Base-by-base conservation (phyloP, 306 rosid genomes). In the Rubus parviflorus region DNA sequence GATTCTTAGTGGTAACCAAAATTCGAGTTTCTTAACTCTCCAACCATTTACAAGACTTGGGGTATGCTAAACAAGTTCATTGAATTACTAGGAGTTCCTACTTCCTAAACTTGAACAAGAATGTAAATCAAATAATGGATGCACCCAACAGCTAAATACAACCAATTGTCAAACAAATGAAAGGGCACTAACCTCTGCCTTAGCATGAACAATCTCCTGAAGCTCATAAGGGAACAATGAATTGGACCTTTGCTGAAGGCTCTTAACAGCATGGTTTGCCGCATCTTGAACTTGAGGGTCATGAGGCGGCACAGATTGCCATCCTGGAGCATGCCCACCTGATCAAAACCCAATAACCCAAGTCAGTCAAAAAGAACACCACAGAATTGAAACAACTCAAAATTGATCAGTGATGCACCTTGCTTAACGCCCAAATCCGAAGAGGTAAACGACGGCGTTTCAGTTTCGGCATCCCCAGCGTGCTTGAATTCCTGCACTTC, bases 281-380 rank as follows among this genome's bases (percentile, higher is more conserved):
- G 97, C 97, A 76, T 92, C 95, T 77, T 87, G 91, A 82, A 92
- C 95, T 79, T 81, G 90, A 41, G 95, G 97, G 45, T 92, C 97
- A 45, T 88, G 83, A 7, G 78, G 37, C 25, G 89, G 95, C 84
- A 92, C 93, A 72, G 88, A 77, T 82, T 83, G 87, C 91, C 86
- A 88, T 71, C 97, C 97, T 16, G 83, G 60, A 42, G 79, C 54
- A 62, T 82, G 93, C 38, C 90, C 93, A 61, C 81, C 93, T 89
- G 81, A 77, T 73, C 38, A 69, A 7, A 66, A 66, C 71, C 71
- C 70, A 65, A 7, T 5, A 30, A 30, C 14, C 53, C 16, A 48
- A 48, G 53, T 65, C 48, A 54, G 7, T 19, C 42, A 1, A 54
- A 35, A n/a, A 10, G 6, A 19, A 52, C 17, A 46, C 12, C 22